Conservation (phyloP, 805 yeast genomes). For the Yueomyces sp. region DNA sequence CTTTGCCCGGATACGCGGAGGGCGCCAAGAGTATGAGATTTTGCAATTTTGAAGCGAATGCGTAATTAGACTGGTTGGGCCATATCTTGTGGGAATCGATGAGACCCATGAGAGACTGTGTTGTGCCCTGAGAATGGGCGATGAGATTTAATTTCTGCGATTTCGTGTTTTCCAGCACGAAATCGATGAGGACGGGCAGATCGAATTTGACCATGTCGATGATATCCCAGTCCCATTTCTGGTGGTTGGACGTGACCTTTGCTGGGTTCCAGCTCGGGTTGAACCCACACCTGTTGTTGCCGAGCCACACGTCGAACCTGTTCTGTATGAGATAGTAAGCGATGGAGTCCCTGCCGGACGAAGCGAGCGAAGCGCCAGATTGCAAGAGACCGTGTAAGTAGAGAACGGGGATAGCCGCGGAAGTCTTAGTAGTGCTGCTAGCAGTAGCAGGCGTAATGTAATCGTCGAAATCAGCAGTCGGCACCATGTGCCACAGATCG, state of each 20-base stretch:
- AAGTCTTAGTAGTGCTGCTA: constrained; percentile 4
- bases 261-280: constrained; percentile 42
- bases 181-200: constrained; percentile 56
- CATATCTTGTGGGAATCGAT: constrained; percentile 6
- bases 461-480: constrained; percentile 1
- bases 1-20: constrained; percentile 75
- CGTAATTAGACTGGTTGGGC: constrained; percentile 3
- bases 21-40: constrained; percentile 74
- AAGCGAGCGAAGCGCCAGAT: constrained; percentile 72
- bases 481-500: constrained; percentile 37
- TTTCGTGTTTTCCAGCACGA: constrained; percentile 33
- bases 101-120: constrained; percentile 65
- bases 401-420: constrained; percentile 45
- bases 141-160: constrained; percentile 41
- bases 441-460: constrained; percentile 6
- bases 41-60: constrained; percentile 40
- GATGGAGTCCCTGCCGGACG: constrained; percentile 65
- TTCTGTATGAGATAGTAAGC: constrained; percentile 40
- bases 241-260: constrained; percentile 15
- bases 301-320: constrained; percentile 84
- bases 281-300: constrained; percentile 83
- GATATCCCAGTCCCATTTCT: constrained; percentile 90
- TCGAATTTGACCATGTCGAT: constrained; percentile 69
- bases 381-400: constrained; percentile 80
- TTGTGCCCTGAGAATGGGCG: constrained; percentile 90